Conservation (phyloP, 2,329 filamentous ascomycete genomes). For the Colletotrichum euphorbiae region DNA sequence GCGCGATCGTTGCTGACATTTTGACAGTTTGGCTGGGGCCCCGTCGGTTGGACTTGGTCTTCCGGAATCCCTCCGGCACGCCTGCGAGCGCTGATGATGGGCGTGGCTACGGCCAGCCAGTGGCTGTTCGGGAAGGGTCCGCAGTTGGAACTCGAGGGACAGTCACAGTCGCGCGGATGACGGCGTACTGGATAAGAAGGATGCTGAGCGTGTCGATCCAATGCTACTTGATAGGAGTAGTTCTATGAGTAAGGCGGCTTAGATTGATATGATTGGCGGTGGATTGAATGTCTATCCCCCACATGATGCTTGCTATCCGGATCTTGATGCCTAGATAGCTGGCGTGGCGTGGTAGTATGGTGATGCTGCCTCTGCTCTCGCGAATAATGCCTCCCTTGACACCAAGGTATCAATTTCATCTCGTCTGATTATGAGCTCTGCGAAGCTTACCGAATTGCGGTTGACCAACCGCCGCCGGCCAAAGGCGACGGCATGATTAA, state of each 20-base stretch:
- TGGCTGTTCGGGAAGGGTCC: slow-evolving; percentile 64
- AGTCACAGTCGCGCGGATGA: background rate
- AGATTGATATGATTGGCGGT: background rate
- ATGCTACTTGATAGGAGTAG: background rate
- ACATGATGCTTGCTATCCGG: too few species aligned
- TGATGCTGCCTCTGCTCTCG: too few species aligned
- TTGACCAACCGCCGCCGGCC: too few species aligned
- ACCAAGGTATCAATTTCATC: too few species aligned
- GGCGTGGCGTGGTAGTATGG: too few species aligned
- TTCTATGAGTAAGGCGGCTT: background rate
- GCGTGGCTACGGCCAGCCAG: slow-evolving; percentile 70
- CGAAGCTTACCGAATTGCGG: too few species aligned
- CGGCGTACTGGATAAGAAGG: slow-evolving; percentile 16
- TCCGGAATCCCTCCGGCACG: slow-evolving; percentile 72
- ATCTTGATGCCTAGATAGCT: too few species aligned
- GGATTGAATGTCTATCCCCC: background rate
- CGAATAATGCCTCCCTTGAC: too few species aligned
- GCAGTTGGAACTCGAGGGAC: slow-evolving; percentile 6
- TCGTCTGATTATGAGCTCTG: too few species aligned
- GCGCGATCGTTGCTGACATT: background rate
- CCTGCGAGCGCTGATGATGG: slow-evolving; percentile 69
- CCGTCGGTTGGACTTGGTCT: slow-evolving; percentile 63
- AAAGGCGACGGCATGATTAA: too few species aligned
- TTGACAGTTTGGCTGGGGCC: slow-evolving; percentile 63
- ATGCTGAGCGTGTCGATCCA: slow-evolving; percentile 25